Evolutionary conservation across 225 moss, liverwort and hornwort genomes (phyloP).

Genomic region (Rhytidiadelphus loreus): DNA sequence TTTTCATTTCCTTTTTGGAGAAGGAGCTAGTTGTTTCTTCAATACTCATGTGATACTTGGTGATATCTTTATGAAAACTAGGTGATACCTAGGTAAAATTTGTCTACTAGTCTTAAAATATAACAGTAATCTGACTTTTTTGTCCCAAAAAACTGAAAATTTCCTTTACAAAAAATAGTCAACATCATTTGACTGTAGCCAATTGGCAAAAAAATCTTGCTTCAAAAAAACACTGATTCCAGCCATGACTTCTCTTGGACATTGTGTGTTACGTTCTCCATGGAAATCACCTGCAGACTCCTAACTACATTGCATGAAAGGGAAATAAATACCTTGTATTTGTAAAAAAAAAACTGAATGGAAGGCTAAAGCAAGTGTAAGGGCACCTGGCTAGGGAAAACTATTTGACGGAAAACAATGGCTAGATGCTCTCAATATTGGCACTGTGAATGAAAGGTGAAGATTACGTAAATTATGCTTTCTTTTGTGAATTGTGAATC

Average conservation of each 20-base stretch:
- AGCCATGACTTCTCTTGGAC: neutral
- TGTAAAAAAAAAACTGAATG: neutral
- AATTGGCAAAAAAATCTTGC: too few species aligned
- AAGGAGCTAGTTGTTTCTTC: too few species aligned
- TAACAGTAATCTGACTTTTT: too few species aligned
- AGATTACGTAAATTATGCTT: neutral
- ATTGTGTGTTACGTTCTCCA: neutral
- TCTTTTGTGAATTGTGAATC: neutral
- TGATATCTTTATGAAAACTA: too few species aligned
- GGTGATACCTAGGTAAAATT: too few species aligned
- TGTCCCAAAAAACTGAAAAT: too few species aligned
- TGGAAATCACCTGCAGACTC: neutral
- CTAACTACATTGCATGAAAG: neutral
- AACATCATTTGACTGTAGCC: too few species aligned
- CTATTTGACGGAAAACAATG: neutral
- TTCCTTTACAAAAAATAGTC: too few species aligned
- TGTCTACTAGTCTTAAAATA: too few species aligned
- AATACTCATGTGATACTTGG: too few species aligned
- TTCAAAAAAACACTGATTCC: too few species aligned
- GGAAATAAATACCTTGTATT: neutral
- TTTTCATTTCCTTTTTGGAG: too few species aligned
- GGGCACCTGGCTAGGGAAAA: neutral
- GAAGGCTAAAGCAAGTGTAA: neutral
- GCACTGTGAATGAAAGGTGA: neutral
- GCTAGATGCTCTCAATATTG: neutral